These are phyloP conservation scores for Arabidopsis suecica DNA, from an alignment of 345 rosid species.

Conservation along the genomic window DNA sequence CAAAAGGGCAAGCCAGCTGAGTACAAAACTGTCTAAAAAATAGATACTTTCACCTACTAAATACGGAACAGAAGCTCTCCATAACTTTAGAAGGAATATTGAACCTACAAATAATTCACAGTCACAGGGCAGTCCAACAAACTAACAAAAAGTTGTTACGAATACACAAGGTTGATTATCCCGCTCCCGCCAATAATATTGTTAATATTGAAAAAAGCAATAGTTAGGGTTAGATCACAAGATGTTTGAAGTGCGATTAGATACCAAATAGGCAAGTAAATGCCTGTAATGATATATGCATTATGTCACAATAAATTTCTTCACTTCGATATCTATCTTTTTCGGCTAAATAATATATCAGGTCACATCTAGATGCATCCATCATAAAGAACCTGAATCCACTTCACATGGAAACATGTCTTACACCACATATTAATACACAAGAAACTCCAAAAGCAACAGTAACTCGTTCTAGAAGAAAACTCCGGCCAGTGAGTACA, in stretches of 20 bases:
- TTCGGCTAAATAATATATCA: not conserved
- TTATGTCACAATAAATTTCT: not conserved
- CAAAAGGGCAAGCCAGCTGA: conserved; percentile 20
- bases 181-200: not conserved
- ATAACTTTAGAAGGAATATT: not conserved
- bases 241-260: conserved; percentile 11
- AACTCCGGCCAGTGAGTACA: conserved; percentile 12
- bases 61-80: conserved; percentile 13
- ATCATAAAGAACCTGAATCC: conserved; percentile 13
- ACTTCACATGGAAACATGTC: not conserved
- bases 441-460: conserved; percentile 21
- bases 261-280: conserved; percentile 21
- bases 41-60: conserved; percentile 10
- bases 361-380: conserved; percentile 22
- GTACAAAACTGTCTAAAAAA: conserved; percentile 14
- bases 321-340: not conserved
- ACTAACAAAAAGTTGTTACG: not conserved
- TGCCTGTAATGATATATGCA: conserved; percentile 3
- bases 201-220: conserved; percentile 1
- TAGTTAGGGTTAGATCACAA: conserved; percentile 4
- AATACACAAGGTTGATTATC: not conserved
- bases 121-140: not conserved
- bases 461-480: not conserved
- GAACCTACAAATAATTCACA: not conserved
- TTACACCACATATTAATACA: not conserved